Evolutionary conservation across 1,139 yeast species (phyloP), one percentile per base, ranked within the genome.

Genomic region (Groenewaldozyma auringiensis): DNA sequence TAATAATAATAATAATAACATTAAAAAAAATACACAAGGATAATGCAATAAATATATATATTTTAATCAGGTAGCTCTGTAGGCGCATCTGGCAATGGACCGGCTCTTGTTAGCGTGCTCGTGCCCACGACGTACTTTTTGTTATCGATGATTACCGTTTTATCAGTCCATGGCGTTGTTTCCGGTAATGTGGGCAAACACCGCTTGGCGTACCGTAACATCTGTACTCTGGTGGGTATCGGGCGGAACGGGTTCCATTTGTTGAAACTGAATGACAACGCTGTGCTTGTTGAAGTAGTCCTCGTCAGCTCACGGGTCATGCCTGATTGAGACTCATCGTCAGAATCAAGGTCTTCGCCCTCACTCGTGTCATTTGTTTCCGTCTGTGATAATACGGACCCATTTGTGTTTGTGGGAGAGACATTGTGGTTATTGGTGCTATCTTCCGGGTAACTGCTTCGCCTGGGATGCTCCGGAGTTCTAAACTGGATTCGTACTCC

Each of bases 81-180:
- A 21, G 36, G 38, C 18, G 29, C 4, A 25, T 14, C 33, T 25
- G 40, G 35, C 33, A 38, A 33, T 3, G 40, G 31, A n/a, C 40
- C 29, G 35, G 41, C 42, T 34, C 37, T 36, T 25, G 42, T 46
- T 40, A 50, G 39, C 8, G 40, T 37, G 29, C 46, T 47, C 13
- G 49, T 49, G 4, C 54, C 51, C 9, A 59, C 61, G 32, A 56
- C 39, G 46, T 48, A 57, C 48, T 54, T 55, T 32, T 42, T 46
- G 40, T 63, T 57, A 40, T 54, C 50, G 41, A 48, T 48, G 41
- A 57, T 44, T 29, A 57, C 49, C 36, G 55, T 50, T 53, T 60
- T 61, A 50, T 61, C 54, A n/a, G 55, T 51, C 67, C 67, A 63
- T 3, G 64, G 52, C n/a, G 65, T 48, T 31, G 61, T 51, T 4